A percentile compares a stretch with the other conserved stretches of the same genome.
Conservation (phyloP, 2,329 filamentous ascomycete species). For the Microcyclospora pomicola region DNA sequence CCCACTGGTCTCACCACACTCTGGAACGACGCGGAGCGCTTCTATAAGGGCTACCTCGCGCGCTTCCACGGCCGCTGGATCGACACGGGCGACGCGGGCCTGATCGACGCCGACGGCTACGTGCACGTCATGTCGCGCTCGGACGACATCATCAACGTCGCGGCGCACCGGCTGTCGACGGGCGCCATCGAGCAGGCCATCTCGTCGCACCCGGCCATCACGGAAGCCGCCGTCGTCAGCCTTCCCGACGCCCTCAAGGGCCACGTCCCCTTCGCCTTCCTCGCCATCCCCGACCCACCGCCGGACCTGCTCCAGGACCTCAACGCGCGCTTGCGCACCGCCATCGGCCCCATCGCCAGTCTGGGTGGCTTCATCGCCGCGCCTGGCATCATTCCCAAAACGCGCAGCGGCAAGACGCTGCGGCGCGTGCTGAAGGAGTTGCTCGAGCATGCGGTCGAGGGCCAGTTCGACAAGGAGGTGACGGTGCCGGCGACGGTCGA, state of each 20-base stretch:
- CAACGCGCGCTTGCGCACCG: slow-evolving; percentile 56
- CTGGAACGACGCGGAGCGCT: slow-evolving; percentile 74
- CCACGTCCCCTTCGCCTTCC: slow-evolving; percentile 81
- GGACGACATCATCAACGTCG: slow-evolving; percentile 94
- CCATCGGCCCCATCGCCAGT: slow-evolving; percentile 77
- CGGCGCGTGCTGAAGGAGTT: slow-evolving; percentile 69
- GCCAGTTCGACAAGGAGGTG: slow-evolving; percentile 58
- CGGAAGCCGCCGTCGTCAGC: slow-evolving; percentile 74
- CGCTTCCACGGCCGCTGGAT: slow-evolving; percentile 72
- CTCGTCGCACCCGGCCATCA: slow-evolving; percentile 61
- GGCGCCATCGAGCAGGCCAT: slow-evolving; percentile 86
- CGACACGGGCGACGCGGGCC: slow-evolving; percentile 81
- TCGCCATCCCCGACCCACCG: slow-evolving; percentile 45
- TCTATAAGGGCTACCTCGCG: slow-evolving; percentile 73
- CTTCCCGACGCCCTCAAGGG: slow-evolving; percentile 80
- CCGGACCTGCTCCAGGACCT: slow-evolving; percentile 46
- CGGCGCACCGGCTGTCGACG: slow-evolving; percentile 78
- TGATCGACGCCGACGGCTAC: slow-evolving; percentile 62
- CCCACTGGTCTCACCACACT: slow-evolving; percentile 77
- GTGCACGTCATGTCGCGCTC: slow-evolving; percentile 49
- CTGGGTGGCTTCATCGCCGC: slow-evolving; percentile 78
- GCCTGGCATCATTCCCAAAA: slow-evolving; percentile 80
- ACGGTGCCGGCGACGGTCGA: slow-evolving; percentile 74
- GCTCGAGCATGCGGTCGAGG: slow-evolving; percentile 66
- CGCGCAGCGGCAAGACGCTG: slow-evolving; percentile 80